A percentile compares a stretch with the other conserved stretches of the same genome.
phyloP scores from a whole-genome alignment of 768 basidiomycete species.

The Auricularia sp. region DNA sequence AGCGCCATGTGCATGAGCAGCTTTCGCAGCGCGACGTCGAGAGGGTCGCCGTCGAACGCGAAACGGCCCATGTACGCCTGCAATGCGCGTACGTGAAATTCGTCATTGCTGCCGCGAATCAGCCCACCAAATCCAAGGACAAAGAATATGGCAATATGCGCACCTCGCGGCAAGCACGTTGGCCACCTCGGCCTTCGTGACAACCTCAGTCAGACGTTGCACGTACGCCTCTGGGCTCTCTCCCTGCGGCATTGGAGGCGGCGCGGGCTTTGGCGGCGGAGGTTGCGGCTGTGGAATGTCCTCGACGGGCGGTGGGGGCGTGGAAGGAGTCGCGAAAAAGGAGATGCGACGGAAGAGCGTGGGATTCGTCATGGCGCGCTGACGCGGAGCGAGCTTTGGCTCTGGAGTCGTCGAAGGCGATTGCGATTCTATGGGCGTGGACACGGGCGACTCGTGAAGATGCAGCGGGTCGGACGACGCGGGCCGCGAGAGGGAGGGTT shows the following conservation, averaged over 20 bases:
- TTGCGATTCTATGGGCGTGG: not conserved
- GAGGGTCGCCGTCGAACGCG: constrained; percentile 66
- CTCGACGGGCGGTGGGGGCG: not conserved
- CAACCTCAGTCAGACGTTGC: constrained; percentile 46
- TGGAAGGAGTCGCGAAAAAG: not conserved
- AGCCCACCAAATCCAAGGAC: constrained; percentile 1
- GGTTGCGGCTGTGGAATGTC: not conserved
- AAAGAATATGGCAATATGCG: constrained; percentile 9
- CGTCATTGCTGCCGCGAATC: constrained; percentile 45
- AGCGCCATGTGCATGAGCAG: constrained; percentile 86
- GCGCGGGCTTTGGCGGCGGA: constrained; percentile 1
- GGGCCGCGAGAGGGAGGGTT: not conserved
- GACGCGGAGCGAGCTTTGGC: not conserved
- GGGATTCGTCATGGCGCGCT: constrained; percentile 1
- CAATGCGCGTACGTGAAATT: constrained; percentile 60
- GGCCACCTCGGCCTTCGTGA: constrained; percentile 72
- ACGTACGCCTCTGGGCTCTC: constrained; percentile 70
- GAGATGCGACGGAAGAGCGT: not conserved
- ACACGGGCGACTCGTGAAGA: not conserved
- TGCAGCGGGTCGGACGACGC: not conserved
- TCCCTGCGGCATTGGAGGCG: constrained; percentile 42
- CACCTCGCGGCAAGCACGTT: constrained; percentile 76
- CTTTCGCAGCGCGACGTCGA: constrained; percentile 85
- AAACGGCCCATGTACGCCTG: constrained; percentile 65
- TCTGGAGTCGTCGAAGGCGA: not conserved